Conservation (phyloP, 1,284 basidiomycete species). For the Phylloboletellus chloephorus region DNA sequence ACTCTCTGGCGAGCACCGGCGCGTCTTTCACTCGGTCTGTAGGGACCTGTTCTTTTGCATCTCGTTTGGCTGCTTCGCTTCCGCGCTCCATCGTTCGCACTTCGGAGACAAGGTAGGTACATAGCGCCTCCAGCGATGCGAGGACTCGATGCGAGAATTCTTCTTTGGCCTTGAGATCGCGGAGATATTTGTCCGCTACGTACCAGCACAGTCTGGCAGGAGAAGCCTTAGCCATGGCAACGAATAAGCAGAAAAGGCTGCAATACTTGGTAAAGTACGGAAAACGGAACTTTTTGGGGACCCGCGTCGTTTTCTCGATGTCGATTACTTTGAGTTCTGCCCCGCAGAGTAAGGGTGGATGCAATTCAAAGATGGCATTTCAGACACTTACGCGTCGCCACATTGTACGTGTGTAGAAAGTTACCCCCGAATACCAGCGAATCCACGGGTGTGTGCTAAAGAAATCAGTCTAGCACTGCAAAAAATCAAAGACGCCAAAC, state of each 20-base stretch:
- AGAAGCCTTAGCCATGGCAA: constrained; percentile 4
- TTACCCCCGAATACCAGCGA: constrained; percentile 97
- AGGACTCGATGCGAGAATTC: constrained; percentile 63
- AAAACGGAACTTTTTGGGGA: constrained; percentile 93
- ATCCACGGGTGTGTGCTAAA: constrained; percentile 83
- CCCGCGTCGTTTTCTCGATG: constrained; percentile 89
- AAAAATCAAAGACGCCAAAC: constrained; percentile 28
- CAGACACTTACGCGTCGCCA: constrained; percentile 60
- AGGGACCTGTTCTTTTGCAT: constrained; percentile 77
- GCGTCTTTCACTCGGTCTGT: constrained; percentile 76
- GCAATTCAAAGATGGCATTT: not conserved
- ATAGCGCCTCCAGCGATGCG: constrained; percentile 63
- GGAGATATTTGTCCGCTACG: constrained; percentile 72
- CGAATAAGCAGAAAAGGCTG: constrained; percentile 6
- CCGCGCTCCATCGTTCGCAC: constrained; percentile 63
- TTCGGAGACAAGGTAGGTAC: constrained; percentile 78
- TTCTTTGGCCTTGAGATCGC: constrained; percentile 61
- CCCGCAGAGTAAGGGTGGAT: constrained; percentile 4
- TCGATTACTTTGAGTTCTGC: constrained; percentile 82
- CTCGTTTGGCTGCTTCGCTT: constrained; percentile 56
- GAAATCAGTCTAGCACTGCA: not conserved
- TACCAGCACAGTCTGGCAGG: constrained; percentile 79
- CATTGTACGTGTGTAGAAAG: constrained; percentile 84
- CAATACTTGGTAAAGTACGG: constrained; percentile 76
- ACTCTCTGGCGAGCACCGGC: constrained; percentile 69